These are phyloP conservation scores for Blastomyces percursus DNA, from an alignment of 2,329 filamentous ascomycete genomes.

Conservation along the genomic window DNA sequence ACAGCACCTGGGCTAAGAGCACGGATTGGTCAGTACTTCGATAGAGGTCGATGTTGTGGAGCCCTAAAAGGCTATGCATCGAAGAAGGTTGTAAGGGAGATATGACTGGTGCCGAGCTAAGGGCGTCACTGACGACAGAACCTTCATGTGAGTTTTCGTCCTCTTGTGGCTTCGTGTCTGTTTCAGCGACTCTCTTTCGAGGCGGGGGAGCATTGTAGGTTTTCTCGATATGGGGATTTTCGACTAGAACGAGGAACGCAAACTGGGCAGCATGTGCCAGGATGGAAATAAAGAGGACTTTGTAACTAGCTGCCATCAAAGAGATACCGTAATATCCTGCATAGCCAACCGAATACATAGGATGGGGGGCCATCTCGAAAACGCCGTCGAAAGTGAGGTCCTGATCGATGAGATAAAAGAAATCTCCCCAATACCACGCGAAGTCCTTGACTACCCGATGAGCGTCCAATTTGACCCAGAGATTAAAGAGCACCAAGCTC, in stretches of 20 bases:
- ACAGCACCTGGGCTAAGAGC: constrained; percentile 63
- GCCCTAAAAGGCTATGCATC: constrained; percentile 73
- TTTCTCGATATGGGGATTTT: constrained; percentile 97
- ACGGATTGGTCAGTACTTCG: constrained; percentile 75
- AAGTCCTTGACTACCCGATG: constrained; percentile 98
- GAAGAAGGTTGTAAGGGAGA: constrained; percentile 48
- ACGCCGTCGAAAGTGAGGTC: constrained; percentile 97
- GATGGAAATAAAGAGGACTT: constrained; percentile 93
- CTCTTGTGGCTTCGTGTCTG: constrained; percentile 21
- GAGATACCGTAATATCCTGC: constrained; percentile 97
- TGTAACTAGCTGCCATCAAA: constrained; percentile 95
- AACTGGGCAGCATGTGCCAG: constrained; percentile 90
- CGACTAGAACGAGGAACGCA: constrained; percentile 78
- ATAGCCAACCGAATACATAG: constrained; percentile 98
- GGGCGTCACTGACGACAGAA: constrained; percentile 25
- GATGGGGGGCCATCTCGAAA: constrained; percentile 97
- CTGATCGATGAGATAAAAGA: constrained; percentile 97
- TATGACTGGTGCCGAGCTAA: constrained; percentile 33
- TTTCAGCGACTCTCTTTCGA: constrained; percentile 39
- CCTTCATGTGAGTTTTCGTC: constrained; percentile 22
- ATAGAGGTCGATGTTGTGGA: constrained; percentile 77
- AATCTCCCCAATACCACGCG: constrained; percentile 99
- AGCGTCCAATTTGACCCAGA: constrained; percentile 97
- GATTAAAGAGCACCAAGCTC: constrained; percentile 76
- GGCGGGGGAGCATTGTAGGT: constrained; percentile 87